phyloP scores from a whole-genome alignment of 2,329 filamentous ascomycete genomes.

The Rosellinia necatrix region DNA sequence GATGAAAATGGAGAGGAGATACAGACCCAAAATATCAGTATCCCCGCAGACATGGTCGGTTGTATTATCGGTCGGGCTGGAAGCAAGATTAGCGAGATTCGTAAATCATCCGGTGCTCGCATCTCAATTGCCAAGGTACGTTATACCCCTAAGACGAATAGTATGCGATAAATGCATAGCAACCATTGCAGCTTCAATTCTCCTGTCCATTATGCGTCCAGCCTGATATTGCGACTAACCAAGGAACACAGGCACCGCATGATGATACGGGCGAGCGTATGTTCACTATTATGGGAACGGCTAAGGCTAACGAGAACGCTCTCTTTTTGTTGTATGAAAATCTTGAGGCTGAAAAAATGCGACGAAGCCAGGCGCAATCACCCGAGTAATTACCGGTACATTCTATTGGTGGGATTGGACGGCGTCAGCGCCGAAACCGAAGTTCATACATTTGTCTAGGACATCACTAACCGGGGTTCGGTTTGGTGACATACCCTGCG shows the following conservation, averaged over 20 bases:
- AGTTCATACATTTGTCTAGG: slow-evolving; percentile 42
- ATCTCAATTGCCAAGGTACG: slow-evolving; percentile 93
- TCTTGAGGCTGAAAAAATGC: slow-evolving; percentile 98
- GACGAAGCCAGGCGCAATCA: slow-evolving; percentile 77
- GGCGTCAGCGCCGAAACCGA: slow-evolving; percentile 37
- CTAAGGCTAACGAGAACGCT: slow-evolving; percentile 91
- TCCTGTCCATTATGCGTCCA: background rate
- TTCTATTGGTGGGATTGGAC: slow-evolving; percentile 27
- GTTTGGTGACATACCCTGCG: slow-evolving; percentile 54
- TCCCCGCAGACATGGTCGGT: slow-evolving; percentile 98
- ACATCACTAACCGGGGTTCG: slow-evolving; percentile 50
- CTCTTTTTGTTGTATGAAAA: slow-evolving; percentile 98
- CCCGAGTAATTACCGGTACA: slow-evolving; percentile 50
- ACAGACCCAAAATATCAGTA: slow-evolving; percentile 99
- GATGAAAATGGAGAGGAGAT: slow-evolving; percentile 97
- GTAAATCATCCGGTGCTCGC: slow-evolving; percentile 92
- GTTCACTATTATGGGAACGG: slow-evolving; percentile 99
- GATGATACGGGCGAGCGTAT: slow-evolving; percentile 98
- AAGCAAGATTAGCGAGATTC: slow-evolving; percentile 98
- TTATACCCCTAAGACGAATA: background rate
- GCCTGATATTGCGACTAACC: slow-evolving; percentile 23
- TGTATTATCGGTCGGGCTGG: slow-evolving; percentile 97
- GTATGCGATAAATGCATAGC: background rate
- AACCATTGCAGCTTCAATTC: background rate
- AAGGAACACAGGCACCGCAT: slow-evolving; percentile 69